Evolutionary conservation across 2,329 filamentous ascomycete species (phyloP).

Genomic region (Paracoccidioides brasiliensis): DNA sequence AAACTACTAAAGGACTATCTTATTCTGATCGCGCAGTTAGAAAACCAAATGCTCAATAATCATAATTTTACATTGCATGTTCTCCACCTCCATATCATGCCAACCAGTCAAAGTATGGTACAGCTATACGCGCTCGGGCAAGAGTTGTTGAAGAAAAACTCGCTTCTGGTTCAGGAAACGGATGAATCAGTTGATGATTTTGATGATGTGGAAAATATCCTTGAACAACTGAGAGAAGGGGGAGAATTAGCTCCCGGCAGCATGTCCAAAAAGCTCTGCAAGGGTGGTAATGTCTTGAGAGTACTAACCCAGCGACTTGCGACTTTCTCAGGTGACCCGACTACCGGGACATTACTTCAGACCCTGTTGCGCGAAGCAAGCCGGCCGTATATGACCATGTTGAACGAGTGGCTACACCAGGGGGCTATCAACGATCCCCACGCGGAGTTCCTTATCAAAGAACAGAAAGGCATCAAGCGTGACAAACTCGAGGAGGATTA

Average conservation of each 20-base stretch:
- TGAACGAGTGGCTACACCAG: conserved; percentile 97
- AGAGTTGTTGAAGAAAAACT: conserved; percentile 79
- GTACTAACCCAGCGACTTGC: conserved; percentile 74
- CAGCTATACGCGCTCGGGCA: conserved; percentile 80
- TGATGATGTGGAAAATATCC: conserved; percentile 81
- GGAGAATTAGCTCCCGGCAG: conserved; percentile 67
- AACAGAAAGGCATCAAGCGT: conserved; percentile 86
- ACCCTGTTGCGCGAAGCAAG: conserved; percentile 76
- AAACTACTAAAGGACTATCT: conserved; percentile 88
- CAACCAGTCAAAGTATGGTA: conserved; percentile 79
- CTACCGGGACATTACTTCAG: conserved; percentile 68
- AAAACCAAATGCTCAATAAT: conserved; percentile 84
- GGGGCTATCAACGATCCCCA: conserved; percentile 91
- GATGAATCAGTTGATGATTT: conserved; percentile 59
- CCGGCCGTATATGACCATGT: conserved; percentile 90
- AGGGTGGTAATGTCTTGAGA: conserved; percentile 88
- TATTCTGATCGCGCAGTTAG: conserved; percentile 80
- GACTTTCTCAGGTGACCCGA: conserved; percentile 85
- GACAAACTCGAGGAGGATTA: conserved; percentile 91
- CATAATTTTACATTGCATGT: conserved; percentile 83
- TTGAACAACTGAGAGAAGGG: conserved; percentile 78
- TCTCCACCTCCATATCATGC: conserved; percentile 79
- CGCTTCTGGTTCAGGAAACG: conserved; percentile 61
- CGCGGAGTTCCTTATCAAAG: conserved; percentile 85
- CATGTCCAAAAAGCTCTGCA: conserved; percentile 84